These are phyloP conservation scores for Pelargonium citronellum DNA, from an alignment of 441 rosid species.

Conservation along the genomic window DNA sequence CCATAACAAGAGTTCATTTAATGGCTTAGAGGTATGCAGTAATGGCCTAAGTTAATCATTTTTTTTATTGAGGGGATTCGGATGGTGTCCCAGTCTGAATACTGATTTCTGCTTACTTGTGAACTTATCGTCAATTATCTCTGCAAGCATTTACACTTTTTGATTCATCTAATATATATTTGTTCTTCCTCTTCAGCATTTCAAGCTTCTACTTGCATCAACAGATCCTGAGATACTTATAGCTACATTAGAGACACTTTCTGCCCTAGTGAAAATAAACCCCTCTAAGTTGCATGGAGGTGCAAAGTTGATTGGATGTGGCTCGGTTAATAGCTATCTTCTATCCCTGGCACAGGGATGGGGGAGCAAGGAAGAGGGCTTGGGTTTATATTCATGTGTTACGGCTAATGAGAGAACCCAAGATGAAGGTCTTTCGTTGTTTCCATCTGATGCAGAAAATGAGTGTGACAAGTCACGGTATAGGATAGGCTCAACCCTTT, in stretches of 20 bases:
- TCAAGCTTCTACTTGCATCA: conserved; percentile 86
- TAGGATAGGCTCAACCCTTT: conserved; percentile 84
- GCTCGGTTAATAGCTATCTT: conserved; percentile 70
- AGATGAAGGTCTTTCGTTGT: conserved; percentile 78
- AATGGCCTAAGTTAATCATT: conserved; percentile 8
- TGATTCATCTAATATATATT: conserved; percentile 22
- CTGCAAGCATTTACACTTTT: conserved; percentile 3
- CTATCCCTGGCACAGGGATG: conserved; percentile 94
- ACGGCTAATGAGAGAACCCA: conserved; percentile 82
- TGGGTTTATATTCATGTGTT: conserved; percentile 89
- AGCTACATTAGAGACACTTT: conserved; percentile 80
- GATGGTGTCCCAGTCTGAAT: neutral
- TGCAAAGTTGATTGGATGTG: conserved; percentile 85
- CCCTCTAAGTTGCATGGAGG: conserved; percentile 86
- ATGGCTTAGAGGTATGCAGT: conserved; percentile 81
- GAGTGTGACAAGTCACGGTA: conserved; percentile 53
- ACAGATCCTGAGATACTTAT: conserved; percentile 94
- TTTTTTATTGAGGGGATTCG: neutral
- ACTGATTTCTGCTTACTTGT: neutral
- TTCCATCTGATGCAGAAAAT: conserved; percentile 68
- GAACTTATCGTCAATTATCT: conserved; percentile 11
- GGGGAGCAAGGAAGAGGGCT: conserved; percentile 99
- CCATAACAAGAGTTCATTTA: conserved; percentile 86
- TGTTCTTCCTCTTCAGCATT: conserved; percentile 54
- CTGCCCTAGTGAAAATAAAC: conserved; percentile 83